phyloP scores from a whole-genome alignment of 129 eudicot species.

The Ambrosia trifida region DNA sequence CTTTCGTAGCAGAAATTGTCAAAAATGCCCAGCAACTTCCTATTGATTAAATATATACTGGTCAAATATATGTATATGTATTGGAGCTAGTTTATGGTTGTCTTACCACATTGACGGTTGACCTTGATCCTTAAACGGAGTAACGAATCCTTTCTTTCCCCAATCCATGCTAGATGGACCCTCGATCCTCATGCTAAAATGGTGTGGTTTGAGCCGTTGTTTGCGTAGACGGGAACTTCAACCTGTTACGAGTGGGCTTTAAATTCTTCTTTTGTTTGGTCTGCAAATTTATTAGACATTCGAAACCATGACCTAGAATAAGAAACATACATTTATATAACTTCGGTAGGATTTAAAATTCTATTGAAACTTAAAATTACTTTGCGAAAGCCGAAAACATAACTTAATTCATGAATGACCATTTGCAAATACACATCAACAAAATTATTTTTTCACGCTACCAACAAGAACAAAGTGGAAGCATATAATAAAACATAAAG shows the following conservation, averaged over 20 bases:
- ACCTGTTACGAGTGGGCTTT: slow-evolving; percentile 36
- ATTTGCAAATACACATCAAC: too few species aligned
- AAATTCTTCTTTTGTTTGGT: slow-evolving; percentile 41
- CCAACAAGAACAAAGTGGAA: too few species aligned
- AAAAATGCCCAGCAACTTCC: slow-evolving; percentile 56
- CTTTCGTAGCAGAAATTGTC: slow-evolving; percentile 40
- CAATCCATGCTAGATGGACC: slow-evolving; percentile 35
- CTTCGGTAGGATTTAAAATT: too few species aligned
- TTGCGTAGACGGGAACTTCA: slow-evolving; percentile 20
- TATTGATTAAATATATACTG: neutral
- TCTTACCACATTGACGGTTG: slow-evolving; percentile 16
- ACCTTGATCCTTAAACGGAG: slow-evolving; percentile 29
- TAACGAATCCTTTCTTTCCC: slow-evolving; percentile 28
- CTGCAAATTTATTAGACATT: slow-evolving; percentile 50
- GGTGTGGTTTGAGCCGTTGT: slow-evolving; percentile 5
- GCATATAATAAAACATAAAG: too few species aligned
- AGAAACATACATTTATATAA: slow-evolving; percentile 21
- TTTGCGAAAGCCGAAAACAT: too few species aligned
- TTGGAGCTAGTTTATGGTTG: neutral
- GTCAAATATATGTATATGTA: neutral
- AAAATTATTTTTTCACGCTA: too few species aligned
- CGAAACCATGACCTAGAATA: slow-evolving; percentile 89
- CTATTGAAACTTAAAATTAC: too few species aligned
- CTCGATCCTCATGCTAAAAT: slow-evolving; percentile 38
- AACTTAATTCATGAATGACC: too few species aligned